Evolutionary conservation across 31 red algal genomes (phyloP).

Genomic region (Porphyra umbilicalis): DNA sequence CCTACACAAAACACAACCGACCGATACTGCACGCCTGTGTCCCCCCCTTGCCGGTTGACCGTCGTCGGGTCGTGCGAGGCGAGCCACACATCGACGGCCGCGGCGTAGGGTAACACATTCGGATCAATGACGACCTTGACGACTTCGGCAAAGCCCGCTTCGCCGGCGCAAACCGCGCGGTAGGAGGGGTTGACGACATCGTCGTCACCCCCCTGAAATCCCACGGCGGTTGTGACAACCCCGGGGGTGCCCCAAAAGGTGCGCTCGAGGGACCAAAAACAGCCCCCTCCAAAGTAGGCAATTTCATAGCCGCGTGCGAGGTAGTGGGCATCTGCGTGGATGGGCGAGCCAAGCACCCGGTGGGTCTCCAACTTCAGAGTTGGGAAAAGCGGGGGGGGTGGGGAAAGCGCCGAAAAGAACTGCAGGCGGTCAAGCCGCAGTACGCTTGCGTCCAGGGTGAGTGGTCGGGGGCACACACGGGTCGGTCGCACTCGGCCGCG

Average conservation of each 20-base stretch:
- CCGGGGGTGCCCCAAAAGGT: slow-evolving; percentile 51
- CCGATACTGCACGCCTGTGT: slow-evolving; percentile 77
- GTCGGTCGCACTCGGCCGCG: too few relatives aligned
- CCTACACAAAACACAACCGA: slow-evolving; percentile 25
- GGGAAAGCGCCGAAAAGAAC: too few relatives aligned
- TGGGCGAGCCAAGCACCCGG: not conserved
- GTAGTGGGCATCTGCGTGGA: not conserved
- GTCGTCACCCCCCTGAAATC: slow-evolving; percentile 65
- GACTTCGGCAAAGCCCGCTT: slow-evolving; percentile 35
- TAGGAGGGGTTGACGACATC: slow-evolving; percentile 49
- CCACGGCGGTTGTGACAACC: slow-evolving; percentile 75
- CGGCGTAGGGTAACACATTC: slow-evolving; percentile 36
- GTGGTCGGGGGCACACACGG: not conserved
- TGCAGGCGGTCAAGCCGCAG: too few relatives aligned
- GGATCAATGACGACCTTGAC: slow-evolving; percentile 60
- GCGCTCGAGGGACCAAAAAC: slow-evolving; percentile 81
- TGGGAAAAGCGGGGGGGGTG: not conserved
- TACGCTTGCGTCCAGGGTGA: too few relatives aligned
- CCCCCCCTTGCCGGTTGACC: slow-evolving; percentile 84
- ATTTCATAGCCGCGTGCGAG: slow-evolving; percentile 1
- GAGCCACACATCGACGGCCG: slow-evolving; percentile 72
- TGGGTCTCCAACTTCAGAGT: not conserved
- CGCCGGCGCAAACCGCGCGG: slow-evolving; percentile 57
- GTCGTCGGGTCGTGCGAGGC: slow-evolving; percentile 75
- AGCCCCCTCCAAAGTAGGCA: slow-evolving; percentile 31